Percentiles rank a stretch among this genome's conserved stretches.
These are phyloP conservation scores for Ilyonectria destructans DNA, from an alignment of 2,329 filamentous ascomycete genomes.

Conservation along the genomic window DNA sequence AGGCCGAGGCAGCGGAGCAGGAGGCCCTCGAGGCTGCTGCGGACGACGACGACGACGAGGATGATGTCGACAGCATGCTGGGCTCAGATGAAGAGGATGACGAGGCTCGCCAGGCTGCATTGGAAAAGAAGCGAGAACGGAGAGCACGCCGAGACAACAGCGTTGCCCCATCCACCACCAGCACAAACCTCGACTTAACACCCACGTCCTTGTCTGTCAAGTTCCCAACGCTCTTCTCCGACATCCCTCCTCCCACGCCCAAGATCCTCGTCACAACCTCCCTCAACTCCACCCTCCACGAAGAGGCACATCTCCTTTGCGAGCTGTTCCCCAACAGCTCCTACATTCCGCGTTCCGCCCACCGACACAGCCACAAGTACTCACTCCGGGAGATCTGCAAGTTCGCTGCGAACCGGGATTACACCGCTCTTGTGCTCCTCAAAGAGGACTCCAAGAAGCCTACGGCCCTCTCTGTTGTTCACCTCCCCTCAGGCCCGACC, in stretches of 20 bases:
- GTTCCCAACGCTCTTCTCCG: conserved; percentile 75
- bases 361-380: conserved; percentile 91
- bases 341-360: conserved; percentile 89
- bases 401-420: conserved; percentile 87
- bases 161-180: conserved; percentile 72
- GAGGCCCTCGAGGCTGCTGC: conserved; percentile 62
- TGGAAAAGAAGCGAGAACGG: conserved; percentile 63
- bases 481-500: conserved; percentile 88
- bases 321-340: conserved; percentile 88
- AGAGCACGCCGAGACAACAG: conserved; percentile 66
- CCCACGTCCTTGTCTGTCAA: conserved; percentile 73
- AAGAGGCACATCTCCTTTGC: conserved; percentile 84
- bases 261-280: conserved; percentile 95
- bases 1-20: conserved; percentile 67
- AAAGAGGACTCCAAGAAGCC: conserved; percentile 93
- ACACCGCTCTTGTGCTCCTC: conserved; percentile 87
- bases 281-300: conserved; percentile 89
- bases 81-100: conserved; percentile 74
- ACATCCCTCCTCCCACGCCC: conserved; percentile 74
- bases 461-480: conserved; percentile 85
- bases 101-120: conserved; percentile 61
- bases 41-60: conserved; percentile 66
- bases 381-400: conserved; percentile 90
- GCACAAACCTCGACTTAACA: conserved; percentile 76
- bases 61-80: conserved; percentile 84